Evolutionary conservation across 495 filamentous ascomycete genomes (phyloP).

Genomic region (Lepidopterella palustris): DNA sequence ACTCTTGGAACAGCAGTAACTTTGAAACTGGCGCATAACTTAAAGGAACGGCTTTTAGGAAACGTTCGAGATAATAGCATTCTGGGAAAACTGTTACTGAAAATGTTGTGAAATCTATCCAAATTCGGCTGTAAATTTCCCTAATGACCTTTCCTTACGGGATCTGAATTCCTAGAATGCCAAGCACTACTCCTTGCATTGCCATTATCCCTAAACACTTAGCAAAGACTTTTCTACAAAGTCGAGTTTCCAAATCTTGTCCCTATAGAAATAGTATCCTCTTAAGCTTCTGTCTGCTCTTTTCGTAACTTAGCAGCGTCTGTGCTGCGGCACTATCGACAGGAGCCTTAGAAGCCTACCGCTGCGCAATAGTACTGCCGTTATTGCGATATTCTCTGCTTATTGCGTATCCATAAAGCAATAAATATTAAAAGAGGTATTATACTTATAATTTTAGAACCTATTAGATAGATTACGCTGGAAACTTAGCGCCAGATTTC

Average conservation of each 20-base stretch:
- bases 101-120: too few relatives aligned
- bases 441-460: not conserved
- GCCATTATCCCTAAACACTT: too few relatives aligned
- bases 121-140: too few relatives aligned
- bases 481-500: not conserved
- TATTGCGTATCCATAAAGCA: not conserved
- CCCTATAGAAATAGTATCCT: not conserved
- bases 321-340: not conserved
- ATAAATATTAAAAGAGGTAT: not conserved
- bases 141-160: too few relatives aligned
- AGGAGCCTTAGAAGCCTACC: not conserved
- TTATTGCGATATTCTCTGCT: not conserved
- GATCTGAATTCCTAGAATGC: too few relatives aligned
- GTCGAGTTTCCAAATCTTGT: not conserved
- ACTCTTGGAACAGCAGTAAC: too few relatives aligned
- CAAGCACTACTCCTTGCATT: too few relatives aligned
- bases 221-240: not conserved
- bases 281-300: too few relatives aligned
- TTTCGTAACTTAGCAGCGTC: not conserved
- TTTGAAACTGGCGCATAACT: too few relatives aligned
- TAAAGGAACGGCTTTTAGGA: too few relatives aligned
- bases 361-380: not conserved
- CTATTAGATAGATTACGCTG: not conserved
- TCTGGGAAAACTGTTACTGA: too few relatives aligned
- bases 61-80: too few relatives aligned